These are phyloP conservation scores for Fusarium burgessii DNA, from an alignment of 2,329 filamentous ascomycete genomes.

Conservation along the genomic window DNA sequence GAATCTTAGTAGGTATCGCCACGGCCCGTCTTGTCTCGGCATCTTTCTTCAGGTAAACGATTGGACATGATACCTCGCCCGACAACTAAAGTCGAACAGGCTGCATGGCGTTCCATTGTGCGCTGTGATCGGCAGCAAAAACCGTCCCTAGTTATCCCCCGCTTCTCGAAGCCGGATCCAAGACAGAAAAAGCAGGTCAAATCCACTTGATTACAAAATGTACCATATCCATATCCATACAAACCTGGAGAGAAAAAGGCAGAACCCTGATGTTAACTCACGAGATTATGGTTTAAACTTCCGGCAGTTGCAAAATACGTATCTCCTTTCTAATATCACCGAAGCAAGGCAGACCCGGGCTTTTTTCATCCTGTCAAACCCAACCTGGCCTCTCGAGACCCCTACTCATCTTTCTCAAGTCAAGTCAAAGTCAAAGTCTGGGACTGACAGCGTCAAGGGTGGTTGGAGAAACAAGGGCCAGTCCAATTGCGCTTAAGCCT, in stretches of 20 bases:
- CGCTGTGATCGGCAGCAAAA: conserved; percentile 34
- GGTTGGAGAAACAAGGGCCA: conserved; percentile 31
- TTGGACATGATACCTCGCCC: conserved; percentile 2
- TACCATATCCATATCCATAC: background rate
- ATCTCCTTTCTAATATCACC: conserved; percentile 5
- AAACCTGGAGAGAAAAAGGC: background rate
- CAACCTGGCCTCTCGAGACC: conserved; percentile 1
- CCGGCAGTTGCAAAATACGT: conserved; percentile 32
- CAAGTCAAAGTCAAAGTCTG: background rate
- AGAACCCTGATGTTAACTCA: conserved; percentile 1
- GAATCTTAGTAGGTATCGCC: conserved; percentile 6
- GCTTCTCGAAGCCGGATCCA: conserved; percentile 41
- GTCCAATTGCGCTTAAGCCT: conserved; percentile 32
- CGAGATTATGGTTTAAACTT: background rate
- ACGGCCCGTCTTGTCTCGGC: conserved; percentile 38
- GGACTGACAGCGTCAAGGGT: conserved; percentile 31
- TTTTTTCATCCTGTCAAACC: conserved; percentile 13
- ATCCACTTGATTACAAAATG: conserved; percentile 2
- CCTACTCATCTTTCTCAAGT: conserved; percentile 2
- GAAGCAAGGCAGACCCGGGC: conserved; percentile 14
- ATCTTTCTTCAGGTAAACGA: conserved; percentile 25
- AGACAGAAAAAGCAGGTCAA: conserved; percentile 26
- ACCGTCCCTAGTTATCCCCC: conserved; percentile 28
- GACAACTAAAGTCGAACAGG: conserved; percentile 23
- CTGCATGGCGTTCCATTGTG: conserved; percentile 36